A percentile compares a stretch with the other conserved stretches of the same genome.
phyloP scores from a whole-genome alignment of 1,284 basidiomycete species.

The Moniliella sp. region DNA sequence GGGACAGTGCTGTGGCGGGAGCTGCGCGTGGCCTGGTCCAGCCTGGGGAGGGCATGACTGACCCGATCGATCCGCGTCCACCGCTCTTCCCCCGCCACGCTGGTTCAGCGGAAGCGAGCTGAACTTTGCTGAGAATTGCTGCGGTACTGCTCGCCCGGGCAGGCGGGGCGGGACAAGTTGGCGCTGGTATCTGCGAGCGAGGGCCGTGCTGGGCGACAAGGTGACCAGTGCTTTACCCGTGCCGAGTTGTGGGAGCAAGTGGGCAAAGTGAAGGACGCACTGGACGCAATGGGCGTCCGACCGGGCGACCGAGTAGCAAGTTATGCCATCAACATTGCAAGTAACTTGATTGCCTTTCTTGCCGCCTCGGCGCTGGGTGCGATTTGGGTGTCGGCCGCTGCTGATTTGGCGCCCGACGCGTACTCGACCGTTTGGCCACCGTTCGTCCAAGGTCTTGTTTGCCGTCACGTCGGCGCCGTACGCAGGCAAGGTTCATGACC shows the following conservation, averaged over 20 bases:
- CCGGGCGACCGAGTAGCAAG: constrained; percentile 56
- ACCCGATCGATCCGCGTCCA: too few species aligned
- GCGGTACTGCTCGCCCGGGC: constrained; percentile 6
- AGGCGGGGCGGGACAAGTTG: too few species aligned
- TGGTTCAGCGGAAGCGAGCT: constrained; percentile 54
- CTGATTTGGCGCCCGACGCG: constrained; percentile 67
- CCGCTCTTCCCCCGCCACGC: constrained; percentile 48
- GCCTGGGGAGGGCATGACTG: too few species aligned
- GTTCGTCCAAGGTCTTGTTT: constrained; percentile 20
- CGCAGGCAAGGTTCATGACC: constrained; percentile 27
- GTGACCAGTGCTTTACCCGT: constrained; percentile 12
- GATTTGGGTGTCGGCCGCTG: constrained; percentile 66
- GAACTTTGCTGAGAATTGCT: constrained; percentile 75
- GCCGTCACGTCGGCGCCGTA: constrained; percentile 26
- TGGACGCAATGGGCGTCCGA: constrained; percentile 43
- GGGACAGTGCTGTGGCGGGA: too few species aligned
- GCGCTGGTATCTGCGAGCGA: too few species aligned
- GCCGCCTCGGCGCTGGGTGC: constrained; percentile 51
- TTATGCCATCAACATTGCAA: constrained; percentile 50
- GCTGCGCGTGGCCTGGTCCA: too few species aligned
- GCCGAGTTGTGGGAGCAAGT: constrained; percentile 45
- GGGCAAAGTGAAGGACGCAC: constrained; percentile 44
- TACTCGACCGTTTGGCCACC: constrained; percentile 46
- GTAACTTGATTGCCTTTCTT: constrained; percentile 52
- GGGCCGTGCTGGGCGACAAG: too few species aligned